A percentile compares a stretch with the other conserved stretches of the same genome.
Evolutionary conservation across 495 filamentous ascomycete species (phyloP).

Genomic region (Thermochaetoides thermophila): DNA sequence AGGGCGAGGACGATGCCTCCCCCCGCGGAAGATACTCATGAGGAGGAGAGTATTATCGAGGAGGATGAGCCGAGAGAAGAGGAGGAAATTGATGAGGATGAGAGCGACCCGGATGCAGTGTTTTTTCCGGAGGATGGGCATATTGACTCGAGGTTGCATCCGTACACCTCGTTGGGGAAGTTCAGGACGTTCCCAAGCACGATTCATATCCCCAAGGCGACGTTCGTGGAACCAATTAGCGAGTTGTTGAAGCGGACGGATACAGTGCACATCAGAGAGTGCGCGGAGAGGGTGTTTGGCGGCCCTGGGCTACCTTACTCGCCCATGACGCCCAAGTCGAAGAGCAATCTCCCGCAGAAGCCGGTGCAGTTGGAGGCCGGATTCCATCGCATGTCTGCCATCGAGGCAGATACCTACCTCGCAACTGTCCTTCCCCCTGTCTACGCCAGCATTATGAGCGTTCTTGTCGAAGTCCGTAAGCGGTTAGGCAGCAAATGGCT

Average conservation of each 20-base stretch:
- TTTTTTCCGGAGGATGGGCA: slow-evolving; percentile 14
- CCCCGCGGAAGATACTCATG: slow-evolving; percentile 34
- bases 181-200: slow-evolving; percentile 57
- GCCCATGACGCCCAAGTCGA: slow-evolving; percentile 24
- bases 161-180: slow-evolving; percentile 46
- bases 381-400: slow-evolving; percentile 60
- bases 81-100: slow-evolving; percentile 25
- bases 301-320: slow-evolving; percentile 61
- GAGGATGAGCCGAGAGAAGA: slow-evolving; percentile 12
- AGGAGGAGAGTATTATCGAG: slow-evolving; percentile 34
- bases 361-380: slow-evolving; percentile 54
- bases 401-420: slow-evolving; percentile 76
- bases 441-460: slow-evolving; percentile 59
- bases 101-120: slow-evolving; percentile 21
- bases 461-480: slow-evolving; percentile 71
- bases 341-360: slow-evolving; percentile 40
- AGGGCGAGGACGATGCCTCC: too few relatives aligned
- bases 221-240: slow-evolving; percentile 52
- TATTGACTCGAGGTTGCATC: slow-evolving; percentile 38
- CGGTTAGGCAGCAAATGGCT: slow-evolving; percentile 74
- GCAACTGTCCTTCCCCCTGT: slow-evolving; percentile 65
- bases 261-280: slow-evolving; percentile 55
- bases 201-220: slow-evolving; percentile 47
- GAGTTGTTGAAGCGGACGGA: slow-evolving; percentile 48
- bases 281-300: slow-evolving; percentile 57